Evolutionary conservation across 1,284 basidiomycete species (phyloP), one percentile per base, ranked within the genome.

Genomic region (Hypsizygus ulmarius): DNA sequence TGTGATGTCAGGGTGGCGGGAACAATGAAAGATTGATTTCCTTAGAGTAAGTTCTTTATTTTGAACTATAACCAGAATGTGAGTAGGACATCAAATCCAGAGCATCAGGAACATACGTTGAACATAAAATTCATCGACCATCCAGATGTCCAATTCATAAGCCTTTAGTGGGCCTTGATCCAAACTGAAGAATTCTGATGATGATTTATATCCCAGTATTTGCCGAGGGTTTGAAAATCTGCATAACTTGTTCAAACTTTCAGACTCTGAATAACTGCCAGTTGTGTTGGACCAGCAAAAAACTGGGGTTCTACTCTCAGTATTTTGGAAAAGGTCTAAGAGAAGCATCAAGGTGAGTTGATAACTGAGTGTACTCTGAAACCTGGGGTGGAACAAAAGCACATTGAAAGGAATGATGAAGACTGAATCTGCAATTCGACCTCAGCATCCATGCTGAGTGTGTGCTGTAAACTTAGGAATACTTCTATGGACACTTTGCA

Each of bases 321-420:
- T 88, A 62, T 90, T 82, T 28, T 77, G 74, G 66, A 99, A 98
- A 50, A 92, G 78, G 60, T 96, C 90, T 55, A 98, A 87, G 0
- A 88, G 62, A 3, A 93, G 71, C 81, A 97, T 90, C 96, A 96
- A 99, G 6, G 79, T 79, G 3, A 98, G 74, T 12, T 97, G 70
- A 59, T 84, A 79, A 3, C 81, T 81, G 52, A 87, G 80, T 3
- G 76, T 59, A 41, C 69, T 69, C 74, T 81, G 54, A 19, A 29
- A 30, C 19, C 25, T 3, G 10, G 33, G 47, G 52, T 29, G 53
- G 53, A 34, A 44, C 49, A 1, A 37, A 32, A 11, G 16, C 14
- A 10, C 55, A 8, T 55, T 59, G 10, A 60, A 39, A 58, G 39
- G 2, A 34, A 45, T 37, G 14, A 9, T 5, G 3, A 36, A 11